Base-by-base conservation (phyloP, 805 yeast genomes). In the Starmerella vitae region DNA sequence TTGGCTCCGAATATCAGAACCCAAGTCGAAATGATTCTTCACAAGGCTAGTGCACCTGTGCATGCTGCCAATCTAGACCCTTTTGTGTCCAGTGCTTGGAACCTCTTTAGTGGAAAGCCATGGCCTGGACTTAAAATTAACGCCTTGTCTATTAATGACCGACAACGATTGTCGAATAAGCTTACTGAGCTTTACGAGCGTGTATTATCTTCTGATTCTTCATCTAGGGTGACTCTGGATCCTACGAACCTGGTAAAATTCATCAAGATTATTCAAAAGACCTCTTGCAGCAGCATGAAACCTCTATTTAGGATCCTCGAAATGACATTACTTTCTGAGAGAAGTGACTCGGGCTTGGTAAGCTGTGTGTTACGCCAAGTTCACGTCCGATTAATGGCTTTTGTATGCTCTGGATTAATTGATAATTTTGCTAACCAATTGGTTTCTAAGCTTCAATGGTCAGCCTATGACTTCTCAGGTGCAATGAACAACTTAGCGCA, bases 1-100 rank as follows among this genome's bases (percentile, higher is more conserved):
- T 36, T 54, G 39, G 32, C 43, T 7, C 42, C 47, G 2, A 33
- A 35, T 13, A 27, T 42, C 21, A 39, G 37, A 18, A 33, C 50
- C 12, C 54, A 51, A 32, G 41, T 46, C 2, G 20, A 24, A 3
- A 47, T 47, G 45, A 33, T 49, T 29, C 36, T 51, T 15, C 36
- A 30, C 12, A 35, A 37, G 5, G 38, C 38, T 2, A 35, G 42
- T 9, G 17, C 10, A 18, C 29, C 31, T 2, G 20, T 34, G 3
- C 19, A 31, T 7, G 21, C 15, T 4, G 36, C 22, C 10, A 19
- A 39, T 17, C 28, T 35, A 15, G 27, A 27, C 7, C 22, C 14
- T 12, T 35, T 8, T 28, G 17, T 35, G 14, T 5, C 24, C 6
- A 19, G 25, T 9, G 38, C 20, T 9, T n/a, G 17, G 17, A 20